Percentiles rank a stretch among this genome's conserved stretches.
Evolutionary conservation across 306 rosid species (phyloP).

Genomic region (Castanospermum australe): DNA sequence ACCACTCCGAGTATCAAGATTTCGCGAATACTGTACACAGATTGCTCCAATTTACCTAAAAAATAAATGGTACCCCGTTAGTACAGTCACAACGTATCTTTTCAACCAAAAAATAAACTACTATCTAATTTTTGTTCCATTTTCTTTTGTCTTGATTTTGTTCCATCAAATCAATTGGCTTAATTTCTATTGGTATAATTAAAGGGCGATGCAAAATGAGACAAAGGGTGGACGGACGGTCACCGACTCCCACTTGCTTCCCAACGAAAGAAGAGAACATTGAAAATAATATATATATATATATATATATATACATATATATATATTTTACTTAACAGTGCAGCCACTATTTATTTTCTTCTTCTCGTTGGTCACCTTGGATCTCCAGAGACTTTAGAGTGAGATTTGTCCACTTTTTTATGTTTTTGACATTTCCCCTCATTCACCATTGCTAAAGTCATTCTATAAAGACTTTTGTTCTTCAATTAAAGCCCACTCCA

Average conservation of each 20-base stretch:
- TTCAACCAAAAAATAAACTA: constrained; percentile 26
- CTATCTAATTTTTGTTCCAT: not conserved
- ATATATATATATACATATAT: not conserved
- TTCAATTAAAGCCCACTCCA: constrained; percentile 44
- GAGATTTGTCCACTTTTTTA: constrained; percentile 48
- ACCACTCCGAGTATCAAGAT: not conserved
- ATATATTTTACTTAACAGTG: not conserved
- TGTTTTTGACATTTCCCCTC: constrained; percentile 71
- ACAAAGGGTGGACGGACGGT: constrained; percentile 52
- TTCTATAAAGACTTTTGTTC: constrained; percentile 40
- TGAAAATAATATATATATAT: constrained; percentile 33
- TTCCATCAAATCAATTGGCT: constrained; percentile 22
- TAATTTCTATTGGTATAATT: constrained; percentile 25
- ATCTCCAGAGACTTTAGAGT: constrained; percentile 39
- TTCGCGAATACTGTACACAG: constrained; percentile 6
- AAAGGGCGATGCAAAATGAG: constrained; percentile 37
- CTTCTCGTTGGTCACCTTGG: constrained; percentile 42
- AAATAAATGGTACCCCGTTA: not conserved
- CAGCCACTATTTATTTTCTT: constrained; percentile 43
- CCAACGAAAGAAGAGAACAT: constrained; percentile 68
- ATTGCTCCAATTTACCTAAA: constrained; percentile 11
- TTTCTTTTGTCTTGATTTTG: constrained; percentile 12
- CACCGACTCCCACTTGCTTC: constrained; percentile 77
- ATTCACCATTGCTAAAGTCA: constrained; percentile 38
- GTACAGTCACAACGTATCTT: constrained; percentile 4